A percentile compares a stretch with the other conserved stretches of the same genome.
These are phyloP conservation scores for Apiospora rasikravindrae DNA, from an alignment of 2,329 filamentous ascomycete genomes.

Conservation along the genomic window DNA sequence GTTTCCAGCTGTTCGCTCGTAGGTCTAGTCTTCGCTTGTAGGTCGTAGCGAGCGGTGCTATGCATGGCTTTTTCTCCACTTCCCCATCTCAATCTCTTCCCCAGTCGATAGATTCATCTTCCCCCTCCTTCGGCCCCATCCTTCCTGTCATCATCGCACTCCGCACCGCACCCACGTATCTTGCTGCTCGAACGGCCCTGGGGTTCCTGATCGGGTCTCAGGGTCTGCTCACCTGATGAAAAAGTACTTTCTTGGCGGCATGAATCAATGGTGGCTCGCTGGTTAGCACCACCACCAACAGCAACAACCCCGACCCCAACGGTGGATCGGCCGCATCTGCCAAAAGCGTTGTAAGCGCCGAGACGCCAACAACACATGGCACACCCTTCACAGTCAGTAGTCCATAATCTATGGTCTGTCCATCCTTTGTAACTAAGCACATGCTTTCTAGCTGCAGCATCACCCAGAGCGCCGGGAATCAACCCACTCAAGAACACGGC, in stretches of 20 bases:
- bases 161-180: neutral
- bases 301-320: neutral
- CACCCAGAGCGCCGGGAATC: neutral
- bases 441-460: neutral
- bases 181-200: neutral
- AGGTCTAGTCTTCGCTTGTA: conserved; percentile 1
- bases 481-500: neutral
- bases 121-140: neutral
- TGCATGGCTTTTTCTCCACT: neutral
- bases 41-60: neutral
- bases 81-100: neutral
- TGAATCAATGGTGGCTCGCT: neutral
- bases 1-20: neutral
- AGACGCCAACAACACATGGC: conserved; percentile 1
- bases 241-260: neutral
- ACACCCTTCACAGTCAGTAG: neutral
- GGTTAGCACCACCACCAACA: neutral
- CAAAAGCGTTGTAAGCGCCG: conserved; percentile 8
- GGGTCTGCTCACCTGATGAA: neutral
- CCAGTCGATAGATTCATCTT: neutral
- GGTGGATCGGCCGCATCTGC: neutral
- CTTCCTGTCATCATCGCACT: neutral
- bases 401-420: neutral
- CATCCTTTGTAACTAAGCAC: neutral
- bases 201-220: neutral